phyloP scores from a whole-genome alignment of 108 stramenopile species.

The Pseudonitzschia multiseries region DNA sequence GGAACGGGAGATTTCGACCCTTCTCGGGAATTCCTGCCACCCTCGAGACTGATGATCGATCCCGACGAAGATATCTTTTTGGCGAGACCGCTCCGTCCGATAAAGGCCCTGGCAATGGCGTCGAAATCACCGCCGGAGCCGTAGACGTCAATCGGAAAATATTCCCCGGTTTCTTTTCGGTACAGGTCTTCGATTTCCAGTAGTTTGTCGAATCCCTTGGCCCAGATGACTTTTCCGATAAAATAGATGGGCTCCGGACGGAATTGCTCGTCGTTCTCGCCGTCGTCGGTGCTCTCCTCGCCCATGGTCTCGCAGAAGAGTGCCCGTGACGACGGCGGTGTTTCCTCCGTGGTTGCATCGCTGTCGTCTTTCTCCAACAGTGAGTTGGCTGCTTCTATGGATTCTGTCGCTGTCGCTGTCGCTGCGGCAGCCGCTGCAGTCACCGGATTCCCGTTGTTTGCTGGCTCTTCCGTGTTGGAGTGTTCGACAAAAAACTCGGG shows the following conservation, averaged over 20 bases:
- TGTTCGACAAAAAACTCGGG: constrained; percentile 77
- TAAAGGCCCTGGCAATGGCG: constrained; percentile 67
- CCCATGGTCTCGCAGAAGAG: not conserved
- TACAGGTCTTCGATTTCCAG: constrained; percentile 68
- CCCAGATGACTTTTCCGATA: constrained; percentile 94
- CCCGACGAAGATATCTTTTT: not conserved
- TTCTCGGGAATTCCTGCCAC: not conserved
- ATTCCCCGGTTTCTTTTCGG: constrained; percentile 50
- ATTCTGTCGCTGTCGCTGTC: not conserved
- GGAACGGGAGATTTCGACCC: constrained; percentile 7
- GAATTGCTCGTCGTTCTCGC: constrained; percentile 10
- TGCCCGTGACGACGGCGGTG: not conserved
- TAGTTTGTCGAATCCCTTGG: constrained; percentile 90
- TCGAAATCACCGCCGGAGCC: constrained; percentile 70
- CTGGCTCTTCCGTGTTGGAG: not conserved
- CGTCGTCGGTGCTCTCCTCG: constrained; percentile 16
- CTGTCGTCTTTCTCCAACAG: not conserved
- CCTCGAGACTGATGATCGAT: constrained; percentile 10
- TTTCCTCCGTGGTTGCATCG: not conserved
- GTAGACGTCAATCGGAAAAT: constrained; percentile 76
- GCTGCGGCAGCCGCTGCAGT: too few relatives aligned
- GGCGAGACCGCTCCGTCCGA: constrained; percentile 50
- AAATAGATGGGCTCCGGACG: constrained; percentile 67
- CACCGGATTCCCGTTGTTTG: not conserved
- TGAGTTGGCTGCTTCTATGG: not conserved